Evolutionary conservation across 495 filamentous ascomycete species (phyloP).

Genomic region (Penicillium steckii): DNA sequence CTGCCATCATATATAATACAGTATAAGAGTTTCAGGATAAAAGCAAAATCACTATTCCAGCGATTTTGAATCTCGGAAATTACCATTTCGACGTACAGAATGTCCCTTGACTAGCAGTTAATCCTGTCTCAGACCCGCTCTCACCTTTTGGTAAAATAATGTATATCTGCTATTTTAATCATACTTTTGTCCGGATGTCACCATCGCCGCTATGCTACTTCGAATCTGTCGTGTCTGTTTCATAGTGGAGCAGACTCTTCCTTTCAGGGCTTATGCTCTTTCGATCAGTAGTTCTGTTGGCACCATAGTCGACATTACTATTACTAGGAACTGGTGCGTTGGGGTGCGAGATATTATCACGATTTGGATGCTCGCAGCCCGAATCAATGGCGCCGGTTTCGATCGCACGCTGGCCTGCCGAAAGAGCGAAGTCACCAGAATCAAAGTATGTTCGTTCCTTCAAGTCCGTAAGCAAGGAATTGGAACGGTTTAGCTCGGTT

Average conservation of each 20-base stretch:
- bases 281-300: not conserved
- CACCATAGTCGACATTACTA: not conserved
- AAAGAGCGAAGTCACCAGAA: too few species aligned
- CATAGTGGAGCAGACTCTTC: not conserved
- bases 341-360: not conserved
- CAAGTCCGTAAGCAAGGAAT: too few species aligned
- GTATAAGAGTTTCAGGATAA: too few species aligned
- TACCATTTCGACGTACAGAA: too few species aligned
- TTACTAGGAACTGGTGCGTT: not conserved
- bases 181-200: not conserved
- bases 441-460: too few species aligned
- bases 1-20: too few species aligned
- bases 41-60: too few species aligned
- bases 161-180: not conserved
- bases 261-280: not conserved
- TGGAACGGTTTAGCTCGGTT: too few species aligned
- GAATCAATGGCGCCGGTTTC: too few species aligned
- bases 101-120: too few species aligned
- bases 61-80: too few species aligned
- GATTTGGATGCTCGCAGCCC: not conserved
- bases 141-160: not conserved
- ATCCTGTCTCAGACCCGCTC: not conserved
- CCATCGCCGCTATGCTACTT: not conserved
- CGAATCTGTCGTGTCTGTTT: not conserved
- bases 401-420: too few species aligned